Evolutionary conservation across 495 filamentous ascomycete genomes (phyloP), one percentile per base, ranked within the genome.

Genomic region (Talaromyces liani): DNA sequence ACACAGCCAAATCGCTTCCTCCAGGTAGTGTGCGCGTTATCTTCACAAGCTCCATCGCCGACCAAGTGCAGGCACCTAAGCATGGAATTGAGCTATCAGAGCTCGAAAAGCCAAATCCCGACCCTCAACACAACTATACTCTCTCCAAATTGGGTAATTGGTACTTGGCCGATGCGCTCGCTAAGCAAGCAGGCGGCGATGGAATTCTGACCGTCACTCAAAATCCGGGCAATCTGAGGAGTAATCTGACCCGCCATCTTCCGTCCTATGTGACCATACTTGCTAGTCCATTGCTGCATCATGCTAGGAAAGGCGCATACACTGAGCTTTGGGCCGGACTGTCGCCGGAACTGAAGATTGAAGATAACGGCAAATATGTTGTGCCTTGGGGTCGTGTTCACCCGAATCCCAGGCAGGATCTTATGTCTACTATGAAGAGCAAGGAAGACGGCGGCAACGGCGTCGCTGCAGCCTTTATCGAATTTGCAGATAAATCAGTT

Each of bases 241-340:
- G 72, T 3, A 36, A 68, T 9, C 66, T 75, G 14, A 65, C 62
- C 60, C 68, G 70, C 25, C 62, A 74, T 51, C 51, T 64, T 29
- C 24, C 64, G 6, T 36, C 47, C 8, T 55, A 62, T 9, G 59
- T 61, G 22, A 16, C 58, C 3, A 61, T 49, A 27, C 3, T 70
- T 1, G 41, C 57, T 6, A 33, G 39, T 16, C 70, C 72, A 3
- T 31, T 79, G 18, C 55, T 79, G 6, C 65, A 78, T 58, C 31
- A 49, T 7, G 58, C 75, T 6, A 66, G 63, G 27, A 61, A 69
- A 41, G 77, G 73, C 1, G 78, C 80, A 1, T 72, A 78, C 33
- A 81, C 75, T 2, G 65, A 72, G 63, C 68, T 81, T 3, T 82
- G 71, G 63, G 74, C 80, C 2, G 77, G 72, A 0, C 57, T 81